A percentile compares a stretch with the other conserved stretches of the same genome.
Conservation (phyloP, 805 yeast species). For the Suhomyces vadensis region DNA sequence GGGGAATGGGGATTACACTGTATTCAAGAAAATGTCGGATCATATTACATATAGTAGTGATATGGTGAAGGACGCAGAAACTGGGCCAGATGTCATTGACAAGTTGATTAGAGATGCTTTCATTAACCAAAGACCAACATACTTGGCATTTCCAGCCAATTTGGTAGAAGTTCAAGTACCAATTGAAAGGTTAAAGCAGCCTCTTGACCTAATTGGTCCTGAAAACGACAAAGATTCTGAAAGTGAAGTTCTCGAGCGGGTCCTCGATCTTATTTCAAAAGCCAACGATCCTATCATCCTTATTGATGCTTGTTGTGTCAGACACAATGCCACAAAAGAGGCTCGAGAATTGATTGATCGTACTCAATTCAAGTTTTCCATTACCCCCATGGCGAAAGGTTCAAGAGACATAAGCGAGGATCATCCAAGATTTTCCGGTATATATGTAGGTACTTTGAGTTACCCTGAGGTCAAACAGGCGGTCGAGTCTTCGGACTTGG, state of each 20-base stretch:
- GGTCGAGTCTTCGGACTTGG: slow-evolving; percentile 23
- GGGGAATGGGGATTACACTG: slow-evolving; percentile 19
- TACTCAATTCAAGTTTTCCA: slow-evolving; percentile 20
- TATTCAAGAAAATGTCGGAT: slow-evolving; percentile 14
- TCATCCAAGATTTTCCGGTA: slow-evolving; percentile 21
- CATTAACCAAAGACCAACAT: slow-evolving; percentile 18
- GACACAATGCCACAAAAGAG: slow-evolving; percentile 21
- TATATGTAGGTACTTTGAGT: slow-evolving; percentile 26
- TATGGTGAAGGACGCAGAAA: slow-evolving; percentile 12
- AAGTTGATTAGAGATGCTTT: slow-evolving; percentile 18
- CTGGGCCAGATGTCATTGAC: slow-evolving; percentile 16
- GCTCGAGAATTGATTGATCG: slow-evolving; percentile 18
- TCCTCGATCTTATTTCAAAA: slow-evolving; percentile 7
- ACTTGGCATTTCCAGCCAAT: slow-evolving; percentile 18
- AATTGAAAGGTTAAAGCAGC: slow-evolving; percentile 9
- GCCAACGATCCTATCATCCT: slow-evolving; percentile 22
- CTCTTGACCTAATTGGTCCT: slow-evolving; percentile 15
- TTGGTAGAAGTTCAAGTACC: slow-evolving; percentile 17
- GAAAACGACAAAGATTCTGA: slow-evolving; percentile 15
- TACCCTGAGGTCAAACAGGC: slow-evolving; percentile 21
- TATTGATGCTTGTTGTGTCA: slow-evolving; percentile 23
- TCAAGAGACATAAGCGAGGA: slow-evolving; percentile 19
- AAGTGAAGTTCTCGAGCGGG: slow-evolving; percentile 14
- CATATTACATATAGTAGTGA: slow-evolving; percentile 15
- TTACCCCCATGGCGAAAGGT: slow-evolving; percentile 29